These are phyloP conservation scores for Tricholoma hemisulphureum DNA, from an alignment of 768 basidiomycete genomes.

Conservation along the genomic window DNA sequence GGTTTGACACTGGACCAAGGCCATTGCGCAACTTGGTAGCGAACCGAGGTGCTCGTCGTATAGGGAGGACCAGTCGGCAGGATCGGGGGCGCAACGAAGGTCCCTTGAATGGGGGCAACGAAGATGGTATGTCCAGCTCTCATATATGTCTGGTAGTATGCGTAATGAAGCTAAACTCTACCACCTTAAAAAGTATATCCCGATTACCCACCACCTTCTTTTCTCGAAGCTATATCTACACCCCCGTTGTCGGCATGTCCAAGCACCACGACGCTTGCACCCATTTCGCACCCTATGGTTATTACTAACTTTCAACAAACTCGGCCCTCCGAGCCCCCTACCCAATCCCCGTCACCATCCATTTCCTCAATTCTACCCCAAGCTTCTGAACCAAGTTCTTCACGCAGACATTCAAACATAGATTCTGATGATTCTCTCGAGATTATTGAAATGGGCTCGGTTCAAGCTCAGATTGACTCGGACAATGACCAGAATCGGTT, in stretches of 20 bases:
- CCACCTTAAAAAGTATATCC: conserved; percentile 40
- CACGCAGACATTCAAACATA: conserved; percentile 27
- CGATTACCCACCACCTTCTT: conserved; percentile 74
- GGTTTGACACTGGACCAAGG: conserved; percentile 44
- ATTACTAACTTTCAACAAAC: conserved; percentile 1
- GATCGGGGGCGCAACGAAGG: conserved; percentile 25
- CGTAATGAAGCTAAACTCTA: background rate
- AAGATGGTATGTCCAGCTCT: conserved; percentile 21
- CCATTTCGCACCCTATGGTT: conserved; percentile 16
- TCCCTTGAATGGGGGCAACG: conserved; percentile 2
- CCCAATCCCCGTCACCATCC: conserved; percentile 2
- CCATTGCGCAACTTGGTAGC: conserved; percentile 22
- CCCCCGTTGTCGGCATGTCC: conserved; percentile 39
- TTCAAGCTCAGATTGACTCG: conserved; percentile 42
- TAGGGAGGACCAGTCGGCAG: conserved; percentile 22
- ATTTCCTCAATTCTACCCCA: conserved; percentile 3
- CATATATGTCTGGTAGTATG: background rate
- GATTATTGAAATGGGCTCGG: conserved; percentile 48
- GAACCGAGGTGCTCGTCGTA: conserved; percentile 28
- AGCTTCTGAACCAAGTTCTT: background rate
- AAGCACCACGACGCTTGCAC: conserved; percentile 39
- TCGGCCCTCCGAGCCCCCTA: conserved; percentile 6
- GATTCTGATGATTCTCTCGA: conserved; percentile 55
- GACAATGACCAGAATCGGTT: conserved; percentile 39
- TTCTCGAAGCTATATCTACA: conserved; percentile 63